Evolutionary conservation across 2,329 filamentous ascomycete species (phyloP), one percentile per base, ranked within the genome.

Genomic region (Colletotrichum paranaense): DNA sequence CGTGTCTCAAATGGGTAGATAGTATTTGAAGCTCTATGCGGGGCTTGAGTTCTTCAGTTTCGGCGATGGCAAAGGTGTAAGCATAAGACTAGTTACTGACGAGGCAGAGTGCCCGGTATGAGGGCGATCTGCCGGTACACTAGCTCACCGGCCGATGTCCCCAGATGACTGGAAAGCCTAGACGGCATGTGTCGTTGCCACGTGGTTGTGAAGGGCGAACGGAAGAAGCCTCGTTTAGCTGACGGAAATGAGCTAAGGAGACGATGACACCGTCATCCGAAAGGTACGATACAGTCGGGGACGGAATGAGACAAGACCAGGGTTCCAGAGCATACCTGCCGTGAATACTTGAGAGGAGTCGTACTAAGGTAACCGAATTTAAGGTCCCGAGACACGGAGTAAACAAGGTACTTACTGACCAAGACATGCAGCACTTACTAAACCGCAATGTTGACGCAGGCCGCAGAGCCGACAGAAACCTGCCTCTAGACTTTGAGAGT

Each of bases 161-260:
- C 26, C 19, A 49, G 26, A 22, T 28, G 42, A 56, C 26, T 5
- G 53, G 22, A 24, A 56, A 14, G 53, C 24, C 60, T 52, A n/a
- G 59, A 19, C 52, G 22, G 62, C 7, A 28, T 38, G n/a, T 53
- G 46, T 24, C 26, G 4, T 22, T 42, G 52, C 70, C 66, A 73
- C 66, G 70, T 73, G 70, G 70, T n/a, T 30, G 28, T 6, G 42
- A 73, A 70, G 66, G 70, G 16, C 60, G 53, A 62, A 64, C 38
- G 70, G 70, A 65, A 56, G 52, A 60, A 53, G 56, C 16, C 60
- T 59, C 32, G 52, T 62, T 35, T 19, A 32, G 70, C 35, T 60
- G 68, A 67, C 30, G 26, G 30, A 58, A 57, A 24, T 26, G 14
- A 56, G 32, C 24, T 24, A 22, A 42, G 35, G 26, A 32, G n/a